Evolutionary conservation across 2,329 filamentous ascomycete species (phyloP), one percentile per base, ranked within the genome.

Genomic region (Penicillium sp.): DNA sequence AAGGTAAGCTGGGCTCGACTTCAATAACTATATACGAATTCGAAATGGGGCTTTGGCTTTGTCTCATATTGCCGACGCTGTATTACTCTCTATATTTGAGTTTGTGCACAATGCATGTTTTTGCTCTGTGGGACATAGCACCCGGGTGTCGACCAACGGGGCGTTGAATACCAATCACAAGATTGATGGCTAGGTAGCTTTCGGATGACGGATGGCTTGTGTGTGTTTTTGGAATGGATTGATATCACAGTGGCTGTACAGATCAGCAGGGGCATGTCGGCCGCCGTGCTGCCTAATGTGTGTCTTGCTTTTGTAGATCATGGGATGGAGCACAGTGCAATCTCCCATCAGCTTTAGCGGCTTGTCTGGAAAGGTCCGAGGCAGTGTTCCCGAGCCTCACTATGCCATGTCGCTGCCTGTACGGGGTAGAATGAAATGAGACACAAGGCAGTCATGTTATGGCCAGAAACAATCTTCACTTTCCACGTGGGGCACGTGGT

Each of bases 261-360:
- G 50, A 57, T 54, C 50, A 50, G 23, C 55, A 54, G 43, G 50
- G 42, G n/a, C 35, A 53, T 15, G 15, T 52, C 17, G 21, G 10
- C 27, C 21, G 29, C 37, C 38, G 17, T 54, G 37, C 37, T 29
- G 35, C 50, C 43, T 54, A 43, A 35, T 33, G 25, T 40, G 42
- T 49, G 45, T 33, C 37, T 50, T 50, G 52, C 5, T 42, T 35
- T 50, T 37, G 45, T 55, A 33, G 35, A 50, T 41, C 52, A 50
- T 35, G 37, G 45, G 35, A 25, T 50, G 27, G 33, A 29, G 48
- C 21, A 42, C 21, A 35, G 50, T 29, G 29, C 21, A 23, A 31
- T 38, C n/a, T 19, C 23, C 23, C 29, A 25, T 53, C 37, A 25
- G 50, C 15, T 29, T 42, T 2, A 29, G 33, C 10, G 25, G 15